Base-by-base conservation (phyloP, 768 basidiomycete genomes). In the Fistulinella prunicolor region DNA sequence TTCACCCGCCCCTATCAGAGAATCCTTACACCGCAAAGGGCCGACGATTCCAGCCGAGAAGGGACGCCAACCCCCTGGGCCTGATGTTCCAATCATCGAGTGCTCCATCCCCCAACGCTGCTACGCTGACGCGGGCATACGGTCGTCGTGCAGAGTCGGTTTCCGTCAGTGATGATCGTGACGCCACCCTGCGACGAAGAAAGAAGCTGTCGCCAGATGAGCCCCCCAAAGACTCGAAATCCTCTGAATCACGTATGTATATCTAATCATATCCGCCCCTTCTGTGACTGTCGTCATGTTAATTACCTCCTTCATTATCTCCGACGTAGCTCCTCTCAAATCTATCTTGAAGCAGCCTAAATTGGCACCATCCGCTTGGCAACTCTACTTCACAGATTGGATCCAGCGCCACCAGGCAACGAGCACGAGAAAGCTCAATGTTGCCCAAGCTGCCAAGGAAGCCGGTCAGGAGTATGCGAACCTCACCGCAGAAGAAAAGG, bases 351-450 rank as follows among this genome's bases (percentile, higher is more conserved):
- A 85, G 36, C 92, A 89, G 17, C 93, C 93, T 40, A 93, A 94
- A 72, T 78, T 93, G 58, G 90, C 94, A 6, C 91, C 89, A 4
- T 94, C 91, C 3, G 90, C 93, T 46, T 96, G 94, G 94, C 94
- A 96, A 68, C 78, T 96, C 37, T 96, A 92, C 70, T 95, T 96
- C 65, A 92, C 92, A 20, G 91, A 95, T 64, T 94, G 89, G 83
- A 93, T 96, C 54, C 87, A 91, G 65, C 79, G 81, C 60, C 86
- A 89, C 65, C 88, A 90, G 68, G 82, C 83, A 50, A 78, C 81
- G 20, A 86, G 83, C 50, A 81, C 79, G 35, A 78, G 89, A 59
- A 95, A 95, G 71, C 79, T 95, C 29, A 95, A 96, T 67, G 91
- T 96, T 48, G 94, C 94, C 14, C 90, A 94, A 65, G 89, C 91